Conservation (phyloP, 2,329 filamentous ascomycete genomes). For the Pseudopyrenochaeta lycopersici region DNA sequence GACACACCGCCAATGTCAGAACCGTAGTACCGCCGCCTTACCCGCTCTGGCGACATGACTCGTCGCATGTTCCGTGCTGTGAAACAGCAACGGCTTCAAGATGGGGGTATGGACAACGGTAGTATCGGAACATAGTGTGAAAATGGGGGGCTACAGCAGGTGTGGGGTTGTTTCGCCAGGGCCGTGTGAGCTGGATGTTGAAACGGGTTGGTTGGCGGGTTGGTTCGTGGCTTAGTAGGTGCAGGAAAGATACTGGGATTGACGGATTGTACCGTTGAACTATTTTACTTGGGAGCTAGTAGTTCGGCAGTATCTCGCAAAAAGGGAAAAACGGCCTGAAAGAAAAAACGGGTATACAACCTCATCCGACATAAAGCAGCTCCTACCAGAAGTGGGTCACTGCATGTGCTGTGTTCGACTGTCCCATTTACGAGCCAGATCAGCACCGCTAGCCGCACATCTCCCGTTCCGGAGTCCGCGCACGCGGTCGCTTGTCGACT, state of each 20-base stretch:
- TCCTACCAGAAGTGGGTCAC: too few species aligned
- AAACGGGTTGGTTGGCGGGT: too few species aligned
- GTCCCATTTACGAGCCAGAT: not conserved
- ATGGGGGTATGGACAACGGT: not conserved
- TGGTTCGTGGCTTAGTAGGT: too few species aligned
- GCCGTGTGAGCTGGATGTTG: not conserved
- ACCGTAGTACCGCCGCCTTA: too few species aligned
- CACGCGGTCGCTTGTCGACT: not conserved
- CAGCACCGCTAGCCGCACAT: conserved; percentile 10
- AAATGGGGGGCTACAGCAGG: not conserved
- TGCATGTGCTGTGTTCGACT: not conserved
- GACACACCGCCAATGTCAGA: not conserved
- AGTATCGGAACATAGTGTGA: not conserved
- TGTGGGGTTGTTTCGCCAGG: not conserved
- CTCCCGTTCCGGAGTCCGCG: conserved; percentile 11
- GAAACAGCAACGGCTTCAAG: conserved; percentile 1
- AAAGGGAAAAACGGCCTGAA: too few species aligned
- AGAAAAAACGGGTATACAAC: too few species aligned
- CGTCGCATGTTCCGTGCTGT: not conserved
- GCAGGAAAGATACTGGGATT: too few species aligned
- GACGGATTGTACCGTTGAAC: too few species aligned
- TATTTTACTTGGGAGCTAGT: too few species aligned
- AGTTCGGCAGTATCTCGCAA: too few species aligned
- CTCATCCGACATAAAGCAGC: too few species aligned
- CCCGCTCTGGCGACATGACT: not conserved